A percentile compares a stretch with the other conserved stretches of the same genome.
phyloP scores from a whole-genome alignment of 2,329 filamentous ascomycete species.

The Aureobasidium sp. region DNA sequence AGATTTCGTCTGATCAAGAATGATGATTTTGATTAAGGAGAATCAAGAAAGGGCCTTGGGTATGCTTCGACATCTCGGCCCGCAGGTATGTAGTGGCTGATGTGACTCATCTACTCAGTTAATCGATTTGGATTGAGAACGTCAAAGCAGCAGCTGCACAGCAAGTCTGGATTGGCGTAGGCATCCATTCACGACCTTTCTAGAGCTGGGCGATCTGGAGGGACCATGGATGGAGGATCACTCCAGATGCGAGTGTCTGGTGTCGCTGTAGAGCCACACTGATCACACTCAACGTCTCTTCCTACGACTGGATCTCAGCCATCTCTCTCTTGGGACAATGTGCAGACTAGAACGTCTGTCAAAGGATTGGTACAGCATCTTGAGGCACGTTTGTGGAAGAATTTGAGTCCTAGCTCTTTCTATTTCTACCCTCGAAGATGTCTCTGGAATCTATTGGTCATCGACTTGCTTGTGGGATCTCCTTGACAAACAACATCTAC shows the following conservation, averaged over 20 bases:
- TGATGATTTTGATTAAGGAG: background rate
- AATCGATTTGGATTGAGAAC: too few species aligned
- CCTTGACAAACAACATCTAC: background rate
- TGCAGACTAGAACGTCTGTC: background rate
- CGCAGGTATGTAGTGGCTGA: background rate
- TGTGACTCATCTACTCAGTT: background rate
- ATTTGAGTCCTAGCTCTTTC: background rate
- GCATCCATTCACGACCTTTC: background rate
- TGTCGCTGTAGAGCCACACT: background rate
- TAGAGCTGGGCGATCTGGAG: too few species aligned
- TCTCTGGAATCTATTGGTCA: background rate
- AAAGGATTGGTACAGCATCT: background rate
- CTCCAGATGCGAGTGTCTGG: too few species aligned
- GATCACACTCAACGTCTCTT: background rate
- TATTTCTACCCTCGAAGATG: background rate
- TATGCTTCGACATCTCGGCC: accelerated
- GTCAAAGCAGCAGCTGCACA: background rate
- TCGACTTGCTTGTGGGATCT: background rate
- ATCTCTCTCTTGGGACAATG: background rate
- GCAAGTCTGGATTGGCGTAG: background rate
- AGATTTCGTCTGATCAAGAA: background rate
- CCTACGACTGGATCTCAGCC: background rate
- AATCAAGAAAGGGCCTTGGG: background rate
- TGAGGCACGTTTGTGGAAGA: background rate
- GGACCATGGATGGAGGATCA: too few species aligned